A percentile compares a stretch with the other conserved stretches of the same genome.
These are phyloP conservation scores for Clathrus columnatus DNA, from an alignment of 768 basidiomycete genomes.

Conservation along the genomic window DNA sequence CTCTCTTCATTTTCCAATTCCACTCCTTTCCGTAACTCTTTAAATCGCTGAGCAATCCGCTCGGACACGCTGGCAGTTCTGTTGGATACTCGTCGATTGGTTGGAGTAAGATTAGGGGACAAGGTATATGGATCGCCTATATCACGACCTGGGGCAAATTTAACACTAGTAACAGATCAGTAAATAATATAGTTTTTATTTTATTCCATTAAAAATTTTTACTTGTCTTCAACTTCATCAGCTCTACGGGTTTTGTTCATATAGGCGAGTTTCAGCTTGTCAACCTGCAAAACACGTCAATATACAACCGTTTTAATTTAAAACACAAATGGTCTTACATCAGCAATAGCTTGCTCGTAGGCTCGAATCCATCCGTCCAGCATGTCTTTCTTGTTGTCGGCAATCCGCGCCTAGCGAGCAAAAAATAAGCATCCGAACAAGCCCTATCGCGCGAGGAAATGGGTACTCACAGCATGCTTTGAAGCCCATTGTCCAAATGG, in stretches of 20 bases:
- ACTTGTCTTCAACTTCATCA: constrained; percentile 95
- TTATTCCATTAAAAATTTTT: constrained; percentile 21
- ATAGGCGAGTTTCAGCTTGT: constrained; percentile 70
- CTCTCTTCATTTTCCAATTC: constrained; percentile 24
- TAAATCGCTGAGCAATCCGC: constrained; percentile 74
- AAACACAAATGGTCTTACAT: constrained; percentile 31
- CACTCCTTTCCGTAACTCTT: constrained; percentile 51
- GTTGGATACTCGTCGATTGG: constrained; percentile 36
- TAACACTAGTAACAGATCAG: constrained; percentile 44
- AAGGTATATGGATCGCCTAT: constrained; percentile 66
- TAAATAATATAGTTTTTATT: constrained; percentile 11
- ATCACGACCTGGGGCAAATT: constrained; percentile 72
- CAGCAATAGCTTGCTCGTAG: constrained; percentile 61
- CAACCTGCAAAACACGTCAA: constrained; percentile 25
- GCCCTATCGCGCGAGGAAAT: background rate
- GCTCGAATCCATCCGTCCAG: constrained; percentile 58
- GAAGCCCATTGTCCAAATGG: constrained; percentile 78
- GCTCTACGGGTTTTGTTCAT: constrained; percentile 70
- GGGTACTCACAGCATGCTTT: constrained; percentile 49
- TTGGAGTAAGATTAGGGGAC: constrained; percentile 62
- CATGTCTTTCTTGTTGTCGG: constrained; percentile 45
- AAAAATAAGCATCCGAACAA: constrained; percentile 3
- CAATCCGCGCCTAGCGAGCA: constrained; percentile 46
- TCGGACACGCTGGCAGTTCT: constrained; percentile 79
- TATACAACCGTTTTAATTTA: background rate